phyloP scores from a whole-genome alignment of 495 filamentous ascomycete genomes.

The Alectoria sarmentosa region DNA sequence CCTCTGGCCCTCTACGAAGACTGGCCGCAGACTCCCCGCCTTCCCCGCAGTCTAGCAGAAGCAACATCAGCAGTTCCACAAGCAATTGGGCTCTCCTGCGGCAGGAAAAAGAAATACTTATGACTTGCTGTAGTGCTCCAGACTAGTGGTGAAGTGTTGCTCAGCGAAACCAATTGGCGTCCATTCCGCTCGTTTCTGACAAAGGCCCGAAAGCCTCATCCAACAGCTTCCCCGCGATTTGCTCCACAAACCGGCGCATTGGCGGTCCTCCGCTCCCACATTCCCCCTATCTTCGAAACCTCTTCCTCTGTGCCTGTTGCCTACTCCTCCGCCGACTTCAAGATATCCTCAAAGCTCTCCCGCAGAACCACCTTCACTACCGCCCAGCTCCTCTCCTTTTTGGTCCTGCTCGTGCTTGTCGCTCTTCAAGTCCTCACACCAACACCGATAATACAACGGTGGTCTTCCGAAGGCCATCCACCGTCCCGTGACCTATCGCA shows the following conservation, averaged over 20 bases:
- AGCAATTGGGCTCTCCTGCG: background rate
- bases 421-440: slow-evolving; percentile 20
- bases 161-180: background rate
- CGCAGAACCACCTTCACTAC: slow-evolving; percentile 14
- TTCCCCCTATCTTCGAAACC: slow-evolving; percentile 22
- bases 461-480: background rate
- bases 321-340: slow-evolving; percentile 13
- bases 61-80: background rate
- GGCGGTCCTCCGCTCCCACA: slow-evolving; percentile 21
- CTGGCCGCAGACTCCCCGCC: background rate
- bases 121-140: background rate
- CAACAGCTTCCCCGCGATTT: slow-evolving; percentile 20
- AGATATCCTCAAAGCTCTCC: slow-evolving; percentile 17
- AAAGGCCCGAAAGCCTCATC: slow-evolving; percentile 10
- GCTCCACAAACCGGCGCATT: slow-evolving; percentile 24
- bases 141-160: too few relatives aligned
- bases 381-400: slow-evolving; percentile 23
- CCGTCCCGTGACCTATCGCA: slow-evolving; percentile 7
- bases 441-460: background rate
- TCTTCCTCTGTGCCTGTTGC: slow-evolving; percentile 17
- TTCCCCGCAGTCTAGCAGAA: slow-evolving; percentile 9
- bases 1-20: background rate
- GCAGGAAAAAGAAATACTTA: background rate
- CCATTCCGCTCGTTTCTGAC: background rate
- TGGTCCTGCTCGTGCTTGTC: slow-evolving; percentile 22